phyloP scores from a whole-genome alignment of 2,329 filamentous ascomycete species.

The Penicillium sp. region DNA sequence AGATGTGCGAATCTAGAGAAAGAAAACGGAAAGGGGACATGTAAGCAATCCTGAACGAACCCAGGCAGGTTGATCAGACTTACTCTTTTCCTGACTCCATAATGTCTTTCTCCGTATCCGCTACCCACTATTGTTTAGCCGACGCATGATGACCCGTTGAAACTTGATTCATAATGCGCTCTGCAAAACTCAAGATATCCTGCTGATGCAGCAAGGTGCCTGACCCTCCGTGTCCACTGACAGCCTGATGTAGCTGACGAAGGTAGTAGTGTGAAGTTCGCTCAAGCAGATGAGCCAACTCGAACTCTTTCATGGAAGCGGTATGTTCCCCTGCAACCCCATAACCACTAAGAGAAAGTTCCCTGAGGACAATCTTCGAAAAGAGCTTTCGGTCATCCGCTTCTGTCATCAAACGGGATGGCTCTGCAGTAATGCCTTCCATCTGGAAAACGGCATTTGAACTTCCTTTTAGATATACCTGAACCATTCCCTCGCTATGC shows the following conservation, averaged over 20 bases:
- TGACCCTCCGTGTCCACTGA: not conserved
- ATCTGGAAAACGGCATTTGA: not conserved
- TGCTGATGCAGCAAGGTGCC: not conserved
- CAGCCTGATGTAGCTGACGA: not conserved
- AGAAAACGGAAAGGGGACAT: too few species aligned
- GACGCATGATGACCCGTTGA: not conserved
- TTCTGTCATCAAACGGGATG: not conserved
- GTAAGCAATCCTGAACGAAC: not conserved
- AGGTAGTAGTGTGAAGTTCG: not conserved
- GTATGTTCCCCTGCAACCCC: not conserved
- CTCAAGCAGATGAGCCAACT: not conserved
- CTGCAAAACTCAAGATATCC: not conserved
- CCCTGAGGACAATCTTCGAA: not conserved
- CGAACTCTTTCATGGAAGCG: not conserved
- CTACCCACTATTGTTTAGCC: not conserved
- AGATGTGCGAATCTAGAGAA: not conserved
- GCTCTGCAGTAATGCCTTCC: not conserved
- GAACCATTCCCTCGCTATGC: not conserved
- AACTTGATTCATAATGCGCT: not conserved
- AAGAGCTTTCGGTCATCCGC: not conserved
- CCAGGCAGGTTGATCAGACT: not conserved
- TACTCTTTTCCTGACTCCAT: not conserved
- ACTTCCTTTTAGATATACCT: not conserved
- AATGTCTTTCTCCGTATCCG: not conserved
- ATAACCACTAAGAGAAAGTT: not conserved